Percentiles rank a stretch among this genome's conserved stretches.
phyloP scores from a whole-genome alignment of 352 stramenopile genomes.

The Thraustochytrium sp. region DNA sequence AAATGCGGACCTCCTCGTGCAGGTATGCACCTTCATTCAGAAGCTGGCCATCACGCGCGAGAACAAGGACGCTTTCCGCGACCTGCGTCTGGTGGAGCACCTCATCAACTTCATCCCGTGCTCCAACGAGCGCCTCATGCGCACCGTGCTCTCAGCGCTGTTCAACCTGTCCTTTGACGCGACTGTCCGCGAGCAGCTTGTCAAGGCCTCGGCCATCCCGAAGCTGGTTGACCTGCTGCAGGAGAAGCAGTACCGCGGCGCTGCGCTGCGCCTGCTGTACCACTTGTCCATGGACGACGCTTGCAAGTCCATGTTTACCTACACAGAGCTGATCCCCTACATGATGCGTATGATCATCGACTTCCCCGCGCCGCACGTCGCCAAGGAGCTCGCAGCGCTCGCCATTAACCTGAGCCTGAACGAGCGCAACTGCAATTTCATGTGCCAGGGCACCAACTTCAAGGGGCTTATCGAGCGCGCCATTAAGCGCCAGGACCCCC shows the following conservation, averaged over 20 bases:
- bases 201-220: slow-evolving; percentile 76
- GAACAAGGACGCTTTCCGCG: slow-evolving; percentile 84
- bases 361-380: slow-evolving; percentile 80
- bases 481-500: slow-evolving; percentile 72
- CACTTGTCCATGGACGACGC: slow-evolving; percentile 87
- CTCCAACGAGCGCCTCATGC: slow-evolving; percentile 51
- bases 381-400: slow-evolving; percentile 83
- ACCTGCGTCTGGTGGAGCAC: slow-evolving; percentile 58
- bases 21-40: slow-evolving; percentile 82
- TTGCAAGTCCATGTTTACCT: slow-evolving; percentile 89
- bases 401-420: slow-evolving; percentile 89
- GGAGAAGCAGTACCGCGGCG: slow-evolving; percentile 74
- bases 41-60: slow-evolving; percentile 87
- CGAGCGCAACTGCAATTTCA: slow-evolving; percentile 76
- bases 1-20: slow-evolving; percentile 74
- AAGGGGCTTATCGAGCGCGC: slow-evolving; percentile 78
- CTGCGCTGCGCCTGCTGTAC: slow-evolving; percentile 83
- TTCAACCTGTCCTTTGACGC: slow-evolving; percentile 91
- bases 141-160: slow-evolving; percentile 61
- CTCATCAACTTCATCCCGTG: slow-evolving; percentile 56
- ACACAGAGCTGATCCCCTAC: slow-evolving; percentile 85
- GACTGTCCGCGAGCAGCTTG: slow-evolving; percentile 69
- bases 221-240: slow-evolving; percentile 87
- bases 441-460: slow-evolving; percentile 75
- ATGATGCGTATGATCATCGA: slow-evolving; percentile 89